Base-by-base conservation (phyloP, 768 basidiomycete species). In the Filobasidium floriforme region DNA sequence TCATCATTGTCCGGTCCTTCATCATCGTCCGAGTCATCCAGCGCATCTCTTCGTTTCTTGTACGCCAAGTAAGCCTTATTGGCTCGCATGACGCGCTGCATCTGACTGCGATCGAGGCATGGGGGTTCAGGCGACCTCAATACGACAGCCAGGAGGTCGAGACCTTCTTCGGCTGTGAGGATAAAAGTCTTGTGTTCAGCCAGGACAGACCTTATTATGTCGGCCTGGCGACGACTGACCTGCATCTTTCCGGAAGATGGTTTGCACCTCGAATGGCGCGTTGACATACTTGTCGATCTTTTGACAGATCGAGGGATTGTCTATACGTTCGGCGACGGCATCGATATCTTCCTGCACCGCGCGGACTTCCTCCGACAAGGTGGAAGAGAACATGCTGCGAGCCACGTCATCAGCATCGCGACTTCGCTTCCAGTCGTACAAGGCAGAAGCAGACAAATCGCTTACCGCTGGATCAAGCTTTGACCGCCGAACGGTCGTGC, bases 401-500 rank as follows among this genome's bases (percentile, higher is more conserved):
- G 12, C 19, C 1, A 60, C 26, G 29, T 15, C 11, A 41, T 19
- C 51, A 19, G 44, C 22, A 6, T 10, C 41, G 9, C 9, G 9
- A 4, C 32, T 3, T 37, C 32, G 9, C 32, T 37, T n/a, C n/a
- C n/a, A n/a, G n/a, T n/a, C n/a, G n/a, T n/a, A n/a, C n/a, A n/a
- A n/a, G n/a, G n/a, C n/a, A n/a, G n/a, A n/a, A n/a, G n/a, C n/a
- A n/a, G n/a, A n/a, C n/a, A n/a, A n/a, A n/a, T n/a, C n/a, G 68
- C 80, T 59, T 68, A 89, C 91, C 90, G 83, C 78, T 99, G 96
- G 19, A 98, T 82, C 28, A 99, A 82, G 76, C 90, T 92, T 67
- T 86, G 86, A 7, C 92, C 90, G 1, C 96, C 96, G 76, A 99
- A 99, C 1, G 96, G 96, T 75, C 93, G 88, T 0, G 96, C 96